Base-by-base conservation (phyloP, 2,329 filamentous ascomycete genomes). In the Verticillium klebahnii region DNA sequence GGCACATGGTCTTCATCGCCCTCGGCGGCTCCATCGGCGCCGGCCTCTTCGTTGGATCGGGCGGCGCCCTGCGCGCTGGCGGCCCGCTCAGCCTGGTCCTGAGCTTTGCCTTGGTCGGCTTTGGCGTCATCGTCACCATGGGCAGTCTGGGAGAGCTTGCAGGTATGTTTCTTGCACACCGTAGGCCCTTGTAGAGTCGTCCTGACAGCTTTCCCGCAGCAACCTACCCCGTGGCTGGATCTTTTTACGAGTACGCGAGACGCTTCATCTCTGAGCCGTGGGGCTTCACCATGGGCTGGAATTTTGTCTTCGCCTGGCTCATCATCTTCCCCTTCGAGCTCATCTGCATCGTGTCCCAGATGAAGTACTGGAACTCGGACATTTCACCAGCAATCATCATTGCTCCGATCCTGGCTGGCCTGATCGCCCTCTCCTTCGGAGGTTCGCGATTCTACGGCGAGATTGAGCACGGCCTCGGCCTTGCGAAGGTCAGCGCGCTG, bases 401-500 rank as follows among this genome's bases (percentile, higher is more conserved):
- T 8, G 74, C 77, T 7, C 74, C 77, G 6, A 73, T 77, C 64
- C 71, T 81, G 45, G 65, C 75, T 29, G 69, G 72, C 3, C 69
- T 84, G 1, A 69, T 71, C 7, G 61, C 73, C 23, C 77, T 81
- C 59, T 77, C 80, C 59, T 69, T 80, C 32, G 80, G 80, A 56
- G 82, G 82, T 1, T 78, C 82, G 8, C 71, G 68, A 52, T 76
- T 76, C 64, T 81, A 76, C 63, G 79, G 70, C 64, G 79, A 77
- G 70, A 77, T 82, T 39, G 83, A 86, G 67, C 84, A 84, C 61
- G 66, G 78, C 17, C 78, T 85, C n/a, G 77, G 77, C 34, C 71
- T 80, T 11, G 77, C 83, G 63, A 85, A 85, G 68, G 75, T 84
- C 62, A 63, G 75, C 34, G 82, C 84, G 36, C 75, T 82, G 65